Evolutionary conservation across 2,329 filamentous ascomycete genomes (phyloP).

Genomic region (Aspergillus caelatus): DNA sequence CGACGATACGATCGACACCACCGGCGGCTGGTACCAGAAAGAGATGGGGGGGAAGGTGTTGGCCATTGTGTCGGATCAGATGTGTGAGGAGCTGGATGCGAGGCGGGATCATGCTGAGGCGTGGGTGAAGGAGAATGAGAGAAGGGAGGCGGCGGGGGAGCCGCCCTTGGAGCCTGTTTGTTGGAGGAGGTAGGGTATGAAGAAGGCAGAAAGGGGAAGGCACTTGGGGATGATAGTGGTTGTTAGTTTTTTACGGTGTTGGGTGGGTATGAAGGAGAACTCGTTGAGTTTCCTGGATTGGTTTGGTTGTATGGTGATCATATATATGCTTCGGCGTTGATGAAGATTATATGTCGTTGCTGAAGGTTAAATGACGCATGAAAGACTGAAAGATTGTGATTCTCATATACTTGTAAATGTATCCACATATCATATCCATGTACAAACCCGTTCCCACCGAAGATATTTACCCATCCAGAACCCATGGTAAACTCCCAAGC

Average conservation of each 20-base stretch:
- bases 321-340: too few relatives aligned
- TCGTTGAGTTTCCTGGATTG: background rate
- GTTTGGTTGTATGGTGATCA: too few relatives aligned
- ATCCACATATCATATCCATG: background rate
- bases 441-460: background rate
- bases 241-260: background rate
- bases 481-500: background rate
- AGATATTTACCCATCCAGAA: background rate
- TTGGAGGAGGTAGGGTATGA: background rate
- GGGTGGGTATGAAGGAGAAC: background rate
- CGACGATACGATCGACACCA: background rate
- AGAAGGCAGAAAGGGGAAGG: background rate
- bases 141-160: background rate
- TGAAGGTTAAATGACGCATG: background rate
- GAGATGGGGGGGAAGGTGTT: background rate
- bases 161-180: background rate
- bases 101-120: background rate
- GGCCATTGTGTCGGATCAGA: background rate
- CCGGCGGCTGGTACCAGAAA: background rate
- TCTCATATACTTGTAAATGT: background rate
- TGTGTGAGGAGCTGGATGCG: background rate
- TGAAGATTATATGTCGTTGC: too few relatives aligned
- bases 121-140: background rate
- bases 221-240: too few relatives aligned
- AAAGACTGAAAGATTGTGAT: background rate